These are phyloP conservation scores for Prunus mira DNA, from an alignment of 306 rosid genomes.

Conservation along the genomic window DNA sequence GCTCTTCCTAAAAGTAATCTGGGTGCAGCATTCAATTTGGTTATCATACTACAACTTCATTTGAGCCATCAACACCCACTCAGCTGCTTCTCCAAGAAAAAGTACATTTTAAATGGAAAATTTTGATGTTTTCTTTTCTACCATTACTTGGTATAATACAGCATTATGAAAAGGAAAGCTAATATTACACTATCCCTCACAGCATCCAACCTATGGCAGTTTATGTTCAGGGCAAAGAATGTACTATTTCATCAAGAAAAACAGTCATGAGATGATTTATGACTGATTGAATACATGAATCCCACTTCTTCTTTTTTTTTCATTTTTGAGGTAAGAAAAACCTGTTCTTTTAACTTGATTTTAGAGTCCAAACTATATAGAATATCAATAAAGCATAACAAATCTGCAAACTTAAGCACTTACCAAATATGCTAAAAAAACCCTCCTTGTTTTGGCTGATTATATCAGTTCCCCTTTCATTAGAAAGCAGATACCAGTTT, in stretches of 20 bases:
- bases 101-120: background rate
- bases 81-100: background rate
- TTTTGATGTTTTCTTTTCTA: background rate
- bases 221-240: background rate
- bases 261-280: background rate
- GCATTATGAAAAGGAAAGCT: background rate
- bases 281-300: background rate
- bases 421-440: constrained; percentile 81
- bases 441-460: constrained; percentile 98
- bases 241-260: background rate
- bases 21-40: background rate
- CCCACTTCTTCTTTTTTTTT: background rate
- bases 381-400: background rate
- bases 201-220: background rate
- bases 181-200: background rate
- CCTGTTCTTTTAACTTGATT: background rate
- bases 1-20: background rate
- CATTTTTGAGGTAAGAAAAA: background rate
- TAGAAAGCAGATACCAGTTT: constrained; percentile 61
- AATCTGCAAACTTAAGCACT: constrained; percentile 15
- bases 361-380: background rate
- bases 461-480: constrained; percentile 70
- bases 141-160: background rate
- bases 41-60: background rate
- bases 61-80: background rate